A percentile compares a stretch with the other conserved stretches of the same genome.
Evolutionary conservation across 352 stramenopile species (phyloP).

Genomic region (Globisporangium mamillatum): DNA sequence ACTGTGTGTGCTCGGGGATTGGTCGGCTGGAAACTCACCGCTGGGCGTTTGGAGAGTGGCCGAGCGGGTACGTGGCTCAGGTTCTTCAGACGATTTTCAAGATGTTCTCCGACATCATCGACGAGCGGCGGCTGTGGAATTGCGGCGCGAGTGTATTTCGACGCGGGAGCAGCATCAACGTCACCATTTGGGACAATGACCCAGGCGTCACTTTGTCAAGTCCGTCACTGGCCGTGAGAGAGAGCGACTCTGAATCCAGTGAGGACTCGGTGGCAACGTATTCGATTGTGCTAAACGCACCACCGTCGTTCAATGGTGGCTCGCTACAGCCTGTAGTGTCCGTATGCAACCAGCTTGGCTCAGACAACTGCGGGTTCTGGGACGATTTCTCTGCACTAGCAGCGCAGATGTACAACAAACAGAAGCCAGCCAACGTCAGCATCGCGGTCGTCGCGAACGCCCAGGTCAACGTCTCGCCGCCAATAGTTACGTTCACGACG

Average conservation of each 20-base stretch:
- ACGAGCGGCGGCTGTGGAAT: slow-evolving; percentile 61
- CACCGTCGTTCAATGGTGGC: slow-evolving; percentile 24
- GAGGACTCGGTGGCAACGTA: slow-evolving; percentile 27
- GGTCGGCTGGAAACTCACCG: slow-evolving; percentile 55
- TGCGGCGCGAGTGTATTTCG: slow-evolving; percentile 52
- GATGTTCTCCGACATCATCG: slow-evolving; percentile 54
- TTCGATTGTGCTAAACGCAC: slow-evolving; percentile 64
- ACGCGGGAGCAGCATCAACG: slow-evolving; percentile 35
- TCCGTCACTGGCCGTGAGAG: slow-evolving; percentile 29
- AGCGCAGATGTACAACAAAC: slow-evolving; percentile 27
- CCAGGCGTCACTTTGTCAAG: slow-evolving; percentile 61
- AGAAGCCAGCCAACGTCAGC: slow-evolving; percentile 39
- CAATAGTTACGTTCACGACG: slow-evolving; percentile 58
- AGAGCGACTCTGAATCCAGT: slow-evolving; percentile 14
- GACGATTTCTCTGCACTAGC: slow-evolving; percentile 31
- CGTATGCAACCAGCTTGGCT: slow-evolving; percentile 31
- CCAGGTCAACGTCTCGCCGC: slow-evolving; percentile 47
- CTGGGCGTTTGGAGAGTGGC: slow-evolving; percentile 61
- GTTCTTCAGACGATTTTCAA: slow-evolving; percentile 41
- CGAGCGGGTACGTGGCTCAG: slow-evolving; percentile 35
- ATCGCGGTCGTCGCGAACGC: slow-evolving; percentile 52
- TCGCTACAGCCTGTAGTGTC: slow-evolving; percentile 16
- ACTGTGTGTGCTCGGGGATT: slow-evolving; percentile 49
- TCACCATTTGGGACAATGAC: slow-evolving; percentile 82
- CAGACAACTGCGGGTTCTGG: slow-evolving; percentile 53